Conservation (phyloP, 805 yeast species). For the Monosporozyma servazzii region DNA sequence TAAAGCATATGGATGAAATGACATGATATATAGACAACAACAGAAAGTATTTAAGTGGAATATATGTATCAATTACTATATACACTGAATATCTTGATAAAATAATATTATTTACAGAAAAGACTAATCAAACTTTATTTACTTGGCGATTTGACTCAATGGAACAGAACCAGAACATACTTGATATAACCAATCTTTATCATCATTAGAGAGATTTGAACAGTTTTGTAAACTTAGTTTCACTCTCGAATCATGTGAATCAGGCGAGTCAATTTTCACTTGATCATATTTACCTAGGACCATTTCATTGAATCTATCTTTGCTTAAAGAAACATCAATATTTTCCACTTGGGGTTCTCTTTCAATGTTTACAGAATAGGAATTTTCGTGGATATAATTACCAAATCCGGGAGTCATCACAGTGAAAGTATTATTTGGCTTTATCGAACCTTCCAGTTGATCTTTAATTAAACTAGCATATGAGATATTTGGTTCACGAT, state of each 20-base stretch:
- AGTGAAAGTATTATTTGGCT: conserved; percentile 9
- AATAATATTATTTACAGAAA: not conserved
- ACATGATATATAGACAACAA: not conserved
- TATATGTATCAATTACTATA: not conserved
- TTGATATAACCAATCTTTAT: conserved; percentile 15
- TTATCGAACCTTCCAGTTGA: conserved; percentile 5
- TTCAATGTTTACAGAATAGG: conserved; percentile 11
- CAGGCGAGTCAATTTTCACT: conserved; percentile 9
- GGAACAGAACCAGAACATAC: conserved; percentile 28
- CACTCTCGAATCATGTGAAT: conserved; percentile 7
- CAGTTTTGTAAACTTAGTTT: conserved; percentile 20
- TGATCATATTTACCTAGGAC: conserved; percentile 19
- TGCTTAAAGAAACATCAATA: conserved; percentile 9
- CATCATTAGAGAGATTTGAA: conserved; percentile 8
- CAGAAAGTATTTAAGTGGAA: not conserved
- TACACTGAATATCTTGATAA: not conserved
- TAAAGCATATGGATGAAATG: not conserved
- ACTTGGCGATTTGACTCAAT: conserved; percentile 8
- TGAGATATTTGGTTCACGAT: conserved; percentile 16
- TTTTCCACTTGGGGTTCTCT: conserved; percentile 23
- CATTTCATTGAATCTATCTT: conserved; percentile 7
- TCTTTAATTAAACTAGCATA: not conserved
- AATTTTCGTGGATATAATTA: conserved; percentile 54
- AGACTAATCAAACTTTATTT: conserved; percentile 8
- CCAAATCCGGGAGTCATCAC: conserved; percentile 61